Evolutionary conservation across 306 rosid species (phyloP).

Genomic region (Fagus crenata): DNA sequence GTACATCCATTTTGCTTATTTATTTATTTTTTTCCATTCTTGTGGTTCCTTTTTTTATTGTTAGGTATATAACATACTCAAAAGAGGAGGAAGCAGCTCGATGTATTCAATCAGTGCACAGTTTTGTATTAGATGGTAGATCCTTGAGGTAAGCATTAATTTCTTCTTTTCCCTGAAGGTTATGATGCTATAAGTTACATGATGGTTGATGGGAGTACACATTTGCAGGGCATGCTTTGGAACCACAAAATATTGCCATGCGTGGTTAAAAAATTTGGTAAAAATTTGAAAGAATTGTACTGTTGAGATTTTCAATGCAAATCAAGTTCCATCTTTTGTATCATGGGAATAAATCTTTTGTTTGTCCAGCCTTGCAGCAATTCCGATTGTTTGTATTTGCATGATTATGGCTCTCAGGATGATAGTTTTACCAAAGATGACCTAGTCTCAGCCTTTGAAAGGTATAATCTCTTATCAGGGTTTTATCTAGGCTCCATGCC

Average conservation of each 20-base stretch:
- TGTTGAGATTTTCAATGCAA: constrained; percentile 23
- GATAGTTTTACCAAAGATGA: constrained; percentile 60
- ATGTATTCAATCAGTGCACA: constrained; percentile 57
- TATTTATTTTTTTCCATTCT: constrained; percentile 14
- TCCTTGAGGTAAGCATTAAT: constrained; percentile 41
- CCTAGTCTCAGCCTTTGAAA: constrained; percentile 51
- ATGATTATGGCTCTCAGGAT: constrained; percentile 53
- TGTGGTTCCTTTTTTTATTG: constrained; percentile 19
- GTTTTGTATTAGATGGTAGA: constrained; percentile 55
- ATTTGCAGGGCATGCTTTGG: constrained; percentile 60
- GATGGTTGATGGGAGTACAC: constrained; percentile 27
- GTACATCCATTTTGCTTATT: background rate
- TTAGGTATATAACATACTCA: constrained; percentile 54
- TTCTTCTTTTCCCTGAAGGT: constrained; percentile 22
- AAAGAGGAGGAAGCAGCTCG: constrained; percentile 52
- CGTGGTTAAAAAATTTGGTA: constrained; percentile 61
- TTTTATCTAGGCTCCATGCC: background rate
- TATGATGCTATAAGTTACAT: constrained; percentile 13
- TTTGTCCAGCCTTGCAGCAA: constrained; percentile 57
- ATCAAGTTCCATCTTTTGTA: background rate
- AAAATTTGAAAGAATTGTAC: constrained; percentile 18
- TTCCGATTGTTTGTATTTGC: constrained; percentile 52
- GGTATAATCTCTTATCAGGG: constrained; percentile 35
- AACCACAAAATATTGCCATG: constrained; percentile 64
- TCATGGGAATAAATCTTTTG: constrained; percentile 23